These are phyloP conservation scores for Bromus sterilis DNA, from an alignment of 176 grass and related monocot genomes.

Conservation along the genomic window DNA sequence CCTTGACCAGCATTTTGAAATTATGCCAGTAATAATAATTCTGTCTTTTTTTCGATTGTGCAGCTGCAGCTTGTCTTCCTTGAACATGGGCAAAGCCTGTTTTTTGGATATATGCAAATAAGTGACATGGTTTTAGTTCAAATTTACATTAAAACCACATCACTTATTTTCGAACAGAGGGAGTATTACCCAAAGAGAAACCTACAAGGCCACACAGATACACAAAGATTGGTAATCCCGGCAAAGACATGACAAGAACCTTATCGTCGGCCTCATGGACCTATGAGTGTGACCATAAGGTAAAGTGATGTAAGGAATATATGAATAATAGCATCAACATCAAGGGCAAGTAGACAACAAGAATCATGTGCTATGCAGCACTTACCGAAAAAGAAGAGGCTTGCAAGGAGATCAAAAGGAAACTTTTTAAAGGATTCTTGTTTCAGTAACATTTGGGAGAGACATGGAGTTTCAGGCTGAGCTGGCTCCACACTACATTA, in stretches of 20 bases:
- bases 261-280: not conserved
- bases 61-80: not conserved
- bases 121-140: too few species aligned
- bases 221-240: not conserved
- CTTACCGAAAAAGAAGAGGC: not conserved
- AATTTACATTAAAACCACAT: too few species aligned
- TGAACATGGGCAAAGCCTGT: not conserved
- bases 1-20: not conserved
- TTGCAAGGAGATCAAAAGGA: not conserved
- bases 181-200: not conserved
- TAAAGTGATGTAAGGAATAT: not conserved
- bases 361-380: slow-evolving; percentile 27
- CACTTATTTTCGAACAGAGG: too few species aligned
- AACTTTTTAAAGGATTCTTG: not conserved
- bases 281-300: not conserved
- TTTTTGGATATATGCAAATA: not conserved
- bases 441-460: not conserved
- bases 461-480: not conserved
- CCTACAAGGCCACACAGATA: not conserved
- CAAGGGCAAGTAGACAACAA: not conserved
- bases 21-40: not conserved
- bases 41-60: not conserved
- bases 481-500: not conserved
- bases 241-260: not conserved
- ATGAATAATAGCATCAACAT: slow-evolving; percentile 5